Conservation (phyloP, 345 rosid genomes). For the Salix viminalis region DNA sequence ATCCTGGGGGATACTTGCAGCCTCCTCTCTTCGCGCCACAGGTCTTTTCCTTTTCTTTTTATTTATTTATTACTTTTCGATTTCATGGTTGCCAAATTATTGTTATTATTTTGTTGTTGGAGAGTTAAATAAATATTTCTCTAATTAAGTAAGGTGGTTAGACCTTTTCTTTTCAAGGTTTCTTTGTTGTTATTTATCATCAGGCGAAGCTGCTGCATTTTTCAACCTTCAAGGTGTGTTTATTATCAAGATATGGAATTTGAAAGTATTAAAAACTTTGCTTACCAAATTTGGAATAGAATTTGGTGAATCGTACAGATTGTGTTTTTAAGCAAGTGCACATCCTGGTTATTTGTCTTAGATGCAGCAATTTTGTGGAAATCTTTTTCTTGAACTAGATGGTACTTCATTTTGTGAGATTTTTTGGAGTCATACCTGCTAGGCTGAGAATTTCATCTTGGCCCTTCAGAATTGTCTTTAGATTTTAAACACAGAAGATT, state of each 20-base stretch:
- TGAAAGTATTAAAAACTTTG: not conserved
- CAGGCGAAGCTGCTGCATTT: not conserved
- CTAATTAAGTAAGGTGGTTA: not conserved
- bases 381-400: not conserved
- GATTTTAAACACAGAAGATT: not conserved
- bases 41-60: slow-evolving; percentile 18
- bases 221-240: not conserved
- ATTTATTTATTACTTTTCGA: not conserved
- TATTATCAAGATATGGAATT: not conserved
- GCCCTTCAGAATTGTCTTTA: not conserved
- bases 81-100: not conserved
- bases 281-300: not conserved
- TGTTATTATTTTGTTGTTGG: not conserved
- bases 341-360: not conserved
- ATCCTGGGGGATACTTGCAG: slow-evolving; percentile 20
- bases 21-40: slow-evolving; percentile 30
- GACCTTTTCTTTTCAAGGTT: not conserved
- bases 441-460: not conserved
- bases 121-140: not conserved
- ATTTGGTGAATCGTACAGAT: not conserved
- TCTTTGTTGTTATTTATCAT: not conserved
- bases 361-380: not conserved
- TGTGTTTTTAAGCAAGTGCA: not conserved
- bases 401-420: not conserved
- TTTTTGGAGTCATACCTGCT: too few relatives aligned